Conservation (phyloP, 2,329 filamentous ascomycete species). For the Emmonsiellopsis sp. region DNA sequence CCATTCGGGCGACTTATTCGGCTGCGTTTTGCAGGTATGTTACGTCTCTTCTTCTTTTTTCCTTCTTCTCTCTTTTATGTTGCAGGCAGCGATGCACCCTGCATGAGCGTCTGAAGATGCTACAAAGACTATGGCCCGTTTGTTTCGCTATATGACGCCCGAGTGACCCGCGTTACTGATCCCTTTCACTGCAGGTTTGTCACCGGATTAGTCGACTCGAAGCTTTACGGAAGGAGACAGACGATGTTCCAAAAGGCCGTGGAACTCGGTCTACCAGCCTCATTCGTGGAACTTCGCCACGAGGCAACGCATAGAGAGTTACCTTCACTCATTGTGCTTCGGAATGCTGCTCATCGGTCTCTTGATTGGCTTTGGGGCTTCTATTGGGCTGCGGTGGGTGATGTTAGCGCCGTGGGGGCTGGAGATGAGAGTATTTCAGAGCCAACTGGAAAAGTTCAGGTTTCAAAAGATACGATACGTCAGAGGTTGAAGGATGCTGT, state of each 20-base stretch:
- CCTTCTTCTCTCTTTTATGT: not conserved
- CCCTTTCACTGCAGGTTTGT: conserved; percentile 28
- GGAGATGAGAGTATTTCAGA: conserved; percentile 1
- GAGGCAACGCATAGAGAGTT: conserved; percentile 85
- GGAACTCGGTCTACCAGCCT: conserved; percentile 42
- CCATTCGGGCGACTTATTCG: conserved; percentile 36
- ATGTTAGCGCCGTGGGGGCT: conserved; percentile 9
- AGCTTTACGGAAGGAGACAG: conserved; percentile 30
- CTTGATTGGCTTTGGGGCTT: conserved; percentile 81
- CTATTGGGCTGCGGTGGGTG: conserved; percentile 61
- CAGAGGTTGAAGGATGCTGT: conserved; percentile 2
- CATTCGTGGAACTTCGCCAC: conserved; percentile 82
- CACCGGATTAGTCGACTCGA: conserved; percentile 36
- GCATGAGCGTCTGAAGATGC: too few relatives aligned
- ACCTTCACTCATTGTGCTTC: conserved; percentile 64
- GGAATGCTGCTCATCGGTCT: conserved; percentile 59
- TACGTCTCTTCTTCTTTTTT: not conserved
- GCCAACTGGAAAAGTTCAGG: not conserved
- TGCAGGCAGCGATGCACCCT: not conserved
- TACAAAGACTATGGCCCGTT: too few relatives aligned
- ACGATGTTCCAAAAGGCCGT: conserved; percentile 39
- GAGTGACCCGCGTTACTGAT: not conserved
- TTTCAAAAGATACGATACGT: conserved; percentile 1
- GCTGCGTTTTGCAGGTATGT: conserved; percentile 38
- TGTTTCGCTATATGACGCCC: too few relatives aligned